phyloP scores from a whole-genome alignment of 441 rosid species.

The Daphne laureola region DNA sequence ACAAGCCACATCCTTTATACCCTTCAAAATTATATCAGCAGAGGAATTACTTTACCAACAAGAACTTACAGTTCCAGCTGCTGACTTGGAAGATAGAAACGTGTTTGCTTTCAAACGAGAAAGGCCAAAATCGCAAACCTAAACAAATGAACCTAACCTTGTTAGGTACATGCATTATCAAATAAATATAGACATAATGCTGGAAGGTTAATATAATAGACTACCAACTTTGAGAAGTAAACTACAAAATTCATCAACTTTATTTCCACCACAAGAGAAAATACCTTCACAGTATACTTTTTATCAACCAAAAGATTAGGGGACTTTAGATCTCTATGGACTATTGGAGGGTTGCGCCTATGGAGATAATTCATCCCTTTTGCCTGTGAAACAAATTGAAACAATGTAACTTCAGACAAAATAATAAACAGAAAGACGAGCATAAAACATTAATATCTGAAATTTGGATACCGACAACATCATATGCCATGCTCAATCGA shows the following conservation, averaged over 20 bases:
- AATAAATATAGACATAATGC: too few relatives aligned
- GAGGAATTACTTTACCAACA: slow-evolving; percentile 11
- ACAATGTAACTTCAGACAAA: slow-evolving; percentile 14
- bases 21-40: slow-evolving; percentile 13
- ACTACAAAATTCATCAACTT: too few relatives aligned
- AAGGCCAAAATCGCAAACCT: slow-evolving; percentile 99
- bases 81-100: slow-evolving; percentile 93
- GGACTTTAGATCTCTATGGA: slow-evolving; percentile 96
- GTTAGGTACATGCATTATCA: slow-evolving; percentile 1
- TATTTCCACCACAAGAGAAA: too few relatives aligned
- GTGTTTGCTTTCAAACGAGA: slow-evolving; percentile 93
- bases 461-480: slow-evolving; percentile 62
- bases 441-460: slow-evolving; percentile 1
- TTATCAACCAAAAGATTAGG: slow-evolving; percentile 96
- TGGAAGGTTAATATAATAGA: too few relatives aligned
- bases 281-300: slow-evolving; percentile 91
- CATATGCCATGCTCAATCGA: slow-evolving; percentile 89
- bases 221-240: too few relatives aligned
- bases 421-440: slow-evolving; percentile 8
- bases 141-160: slow-evolving; percentile 17
- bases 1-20: slow-evolving; percentile 2
- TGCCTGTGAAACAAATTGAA: slow-evolving; percentile 46
- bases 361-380: slow-evolving; percentile 99
- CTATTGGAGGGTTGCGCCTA: slow-evolving; percentile 86
- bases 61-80: slow-evolving; percentile 98